A percentile compares a stretch with the other conserved stretches of the same genome.
phyloP scores from a whole-genome alignment of 2,329 filamentous ascomycete genomes.

The Chaetomiaceae sp. region DNA sequence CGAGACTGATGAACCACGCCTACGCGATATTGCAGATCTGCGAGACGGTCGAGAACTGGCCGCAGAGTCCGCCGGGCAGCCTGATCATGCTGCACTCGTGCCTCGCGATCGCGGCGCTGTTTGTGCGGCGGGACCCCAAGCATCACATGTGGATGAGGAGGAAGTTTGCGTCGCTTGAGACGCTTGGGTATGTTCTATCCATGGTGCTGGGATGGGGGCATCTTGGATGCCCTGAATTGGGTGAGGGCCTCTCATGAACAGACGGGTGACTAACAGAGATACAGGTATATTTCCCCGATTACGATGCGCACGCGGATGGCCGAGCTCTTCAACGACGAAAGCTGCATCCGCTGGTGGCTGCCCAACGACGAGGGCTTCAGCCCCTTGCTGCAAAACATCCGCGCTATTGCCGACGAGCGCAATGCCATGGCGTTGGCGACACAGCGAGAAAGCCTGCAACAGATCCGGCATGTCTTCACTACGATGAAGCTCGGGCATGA shows the following conservation, averaged over 20 bases:
- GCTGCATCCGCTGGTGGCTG: constrained; percentile 82
- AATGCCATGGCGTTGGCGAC: constrained; percentile 55
- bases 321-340: constrained; percentile 66
- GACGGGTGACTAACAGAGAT: background rate
- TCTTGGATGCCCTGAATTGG: background rate
- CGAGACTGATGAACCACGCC: constrained; percentile 58
- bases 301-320: constrained; percentile 72
- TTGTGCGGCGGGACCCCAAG: constrained; percentile 68
- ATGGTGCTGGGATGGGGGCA: no score
- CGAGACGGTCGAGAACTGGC: constrained; percentile 71
- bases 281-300: constrained; percentile 77
- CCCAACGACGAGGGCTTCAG: constrained; percentile 74
- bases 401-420: constrained; percentile 76
- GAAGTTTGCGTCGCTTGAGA: constrained; percentile 75
- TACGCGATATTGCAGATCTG: constrained; percentile 72
- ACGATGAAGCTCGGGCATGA: constrained; percentile 49
- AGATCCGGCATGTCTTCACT: constrained; percentile 70
- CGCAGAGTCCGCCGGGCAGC: constrained; percentile 63
- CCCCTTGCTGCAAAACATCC: constrained; percentile 69
- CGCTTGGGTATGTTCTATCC: constrained; percentile 62
- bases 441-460: constrained; percentile 62
- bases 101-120: constrained; percentile 71
- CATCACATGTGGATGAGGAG: constrained; percentile 75
- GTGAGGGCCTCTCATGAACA: no score
- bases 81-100: constrained; percentile 70